Evolutionary conservation across 2,329 filamentous ascomycete genomes (phyloP).

Genomic region (Colletotrichum brevisporum): DNA sequence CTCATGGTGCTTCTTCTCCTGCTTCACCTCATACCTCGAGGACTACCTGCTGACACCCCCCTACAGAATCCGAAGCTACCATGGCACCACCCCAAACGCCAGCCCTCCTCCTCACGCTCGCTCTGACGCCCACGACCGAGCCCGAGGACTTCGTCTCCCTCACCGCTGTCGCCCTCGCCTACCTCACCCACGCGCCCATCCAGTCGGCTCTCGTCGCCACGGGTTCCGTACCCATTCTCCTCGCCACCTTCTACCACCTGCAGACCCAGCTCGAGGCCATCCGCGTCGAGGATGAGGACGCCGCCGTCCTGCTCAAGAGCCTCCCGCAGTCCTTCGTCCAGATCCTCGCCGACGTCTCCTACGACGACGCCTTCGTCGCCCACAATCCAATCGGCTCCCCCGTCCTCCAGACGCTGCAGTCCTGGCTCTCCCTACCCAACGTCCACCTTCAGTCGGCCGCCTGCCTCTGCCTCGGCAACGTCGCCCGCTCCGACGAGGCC

Average conservation of each 20-base stretch:
- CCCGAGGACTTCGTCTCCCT: slow-evolving; percentile 69
- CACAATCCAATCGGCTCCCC: slow-evolving; percentile 59
- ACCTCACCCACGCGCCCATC: slow-evolving; percentile 67
- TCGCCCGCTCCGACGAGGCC: slow-evolving; percentile 70
- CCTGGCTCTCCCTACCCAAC: slow-evolving; percentile 61
- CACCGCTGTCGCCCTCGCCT: slow-evolving; percentile 66
- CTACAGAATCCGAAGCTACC: slow-evolving; percentile 60
- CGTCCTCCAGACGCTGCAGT: slow-evolving; percentile 57
- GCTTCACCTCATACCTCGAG: background rate
- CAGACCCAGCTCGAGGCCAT: slow-evolving; percentile 58
- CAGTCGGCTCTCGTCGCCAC: slow-evolving; percentile 63
- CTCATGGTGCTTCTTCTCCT: slow-evolving; percentile 56
- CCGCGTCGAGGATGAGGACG: slow-evolving; percentile 62
- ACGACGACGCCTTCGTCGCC: slow-evolving; percentile 60
- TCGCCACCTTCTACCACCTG: slow-evolving; percentile 63
- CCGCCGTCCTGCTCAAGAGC: slow-evolving; percentile 59
- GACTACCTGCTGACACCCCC: background rate
- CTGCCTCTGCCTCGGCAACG: slow-evolving; percentile 73
- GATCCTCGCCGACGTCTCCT: slow-evolving; percentile 67
- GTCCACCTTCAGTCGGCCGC: slow-evolving; percentile 67
- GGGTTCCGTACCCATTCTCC: slow-evolving; percentile 57
- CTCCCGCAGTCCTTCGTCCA: slow-evolving; percentile 66
- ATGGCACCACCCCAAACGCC: slow-evolving; percentile 62
- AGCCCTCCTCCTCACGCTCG: slow-evolving; percentile 64
- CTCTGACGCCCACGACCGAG: slow-evolving; percentile 60